Evolutionary conservation across 2,329 filamentous ascomycete species (phyloP), one percentile per base, ranked within the genome.

Genomic region (Ophiosphaerella herpotricha): DNA sequence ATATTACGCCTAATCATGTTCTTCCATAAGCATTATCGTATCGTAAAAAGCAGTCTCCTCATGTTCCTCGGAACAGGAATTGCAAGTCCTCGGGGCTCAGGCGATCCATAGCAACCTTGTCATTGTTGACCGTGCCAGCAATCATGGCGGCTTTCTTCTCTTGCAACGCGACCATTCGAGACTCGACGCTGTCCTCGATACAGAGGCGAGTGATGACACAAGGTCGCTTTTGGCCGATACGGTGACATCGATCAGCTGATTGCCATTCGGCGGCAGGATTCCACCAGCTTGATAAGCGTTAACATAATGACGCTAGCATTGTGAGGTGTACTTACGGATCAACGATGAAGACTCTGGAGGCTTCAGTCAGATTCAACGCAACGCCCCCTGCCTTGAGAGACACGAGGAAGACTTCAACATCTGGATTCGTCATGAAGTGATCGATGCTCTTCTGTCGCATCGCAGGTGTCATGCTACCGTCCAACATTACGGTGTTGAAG

Each of bases 221-320:
- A 24, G 93, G 93, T 7, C 94, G 88, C 39, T 87, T 90, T 77
- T 99, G 94, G 29, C 94, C 94, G 61, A 97, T 99, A 48, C 94
- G 91, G 75, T 97, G 94, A 60, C 78, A 80, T 41, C 78, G 77
- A 57, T 99, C 94, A 2, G 94, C 94, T 54, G 89, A 94, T 75
- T 99, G 94, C 94, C 94, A 99, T 76, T 99, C 94, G 0, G 93
- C 93, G n/a, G 92, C 92, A n/a, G 94, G 94, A 63, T 97, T 97
- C 94, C 94, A 99, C 94, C 94, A 97, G 61, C 89, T 91, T 32
- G 54, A 29, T 12, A 23, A 23, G 12, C 14, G 44, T 77, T 60
- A 72, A 72, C 39, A 63, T 18, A 11, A 2, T 21, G 16, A 5
- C 18, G n/a, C 14, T 18, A 26, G 13, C 36, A 8, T 21, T 6